phyloP scores from a whole-genome alignment of 371 early-diverging fungal species.

The Smittium culicis region DNA sequence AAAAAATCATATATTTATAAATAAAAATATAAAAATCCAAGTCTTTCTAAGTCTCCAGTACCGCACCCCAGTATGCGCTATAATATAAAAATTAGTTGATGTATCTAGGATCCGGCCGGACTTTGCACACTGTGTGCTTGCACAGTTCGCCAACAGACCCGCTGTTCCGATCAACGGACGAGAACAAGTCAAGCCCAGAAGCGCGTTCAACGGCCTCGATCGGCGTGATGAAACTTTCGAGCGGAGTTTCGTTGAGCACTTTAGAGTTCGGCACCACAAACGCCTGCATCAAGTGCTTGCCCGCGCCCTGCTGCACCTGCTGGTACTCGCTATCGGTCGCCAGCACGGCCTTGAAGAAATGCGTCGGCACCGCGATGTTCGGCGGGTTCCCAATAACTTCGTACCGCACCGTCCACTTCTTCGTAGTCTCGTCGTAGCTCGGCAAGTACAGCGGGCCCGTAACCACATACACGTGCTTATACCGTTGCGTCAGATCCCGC shows the following conservation, averaged over 20 bases:
- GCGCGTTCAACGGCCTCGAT: constrained; percentile 61
- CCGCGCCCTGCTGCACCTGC: constrained; percentile 37
- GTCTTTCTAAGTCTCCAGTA: too few relatives aligned
- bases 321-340: constrained; percentile 32
- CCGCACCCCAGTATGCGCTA: too few relatives aligned
- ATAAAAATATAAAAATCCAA: too few relatives aligned
- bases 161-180: constrained; percentile 33
- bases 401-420: constrained; percentile 65
- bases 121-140: constrained; percentile 34
- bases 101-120: constrained; percentile 9
- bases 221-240: constrained; percentile 57
- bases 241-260: constrained; percentile 47
- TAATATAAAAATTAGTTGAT: too few relatives aligned
- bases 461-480: constrained; percentile 57
- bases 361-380: constrained; percentile 83
- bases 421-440: constrained; percentile 34
- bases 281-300: constrained; percentile 22
- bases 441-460: constrained; percentile 73
- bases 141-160: constrained; percentile 26
- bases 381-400: constrained; percentile 80
- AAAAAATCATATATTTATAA: too few relatives aligned
- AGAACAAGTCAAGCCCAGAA: constrained; percentile 65
- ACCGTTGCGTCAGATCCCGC: constrained; percentile 44
- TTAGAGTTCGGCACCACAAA: constrained; percentile 78
- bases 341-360: constrained; percentile 78